Base-by-base conservation (phyloP, 139 green algal species). In the Parachlorella kessleri region DNA sequence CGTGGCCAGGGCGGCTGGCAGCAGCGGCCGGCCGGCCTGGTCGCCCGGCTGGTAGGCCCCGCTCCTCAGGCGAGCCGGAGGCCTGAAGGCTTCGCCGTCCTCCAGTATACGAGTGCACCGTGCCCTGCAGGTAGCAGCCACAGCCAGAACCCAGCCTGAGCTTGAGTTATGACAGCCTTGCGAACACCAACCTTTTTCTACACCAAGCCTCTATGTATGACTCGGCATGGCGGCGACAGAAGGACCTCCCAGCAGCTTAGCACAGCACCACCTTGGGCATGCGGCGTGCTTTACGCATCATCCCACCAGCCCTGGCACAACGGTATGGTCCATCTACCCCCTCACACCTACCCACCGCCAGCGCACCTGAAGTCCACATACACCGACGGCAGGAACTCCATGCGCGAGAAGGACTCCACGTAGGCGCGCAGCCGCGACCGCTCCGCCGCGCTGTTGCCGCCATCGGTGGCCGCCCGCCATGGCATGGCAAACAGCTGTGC, bases 371-470 rank as follows among this genome's bases (percentile, higher is more conserved):
- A 81, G 77, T 90, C 84, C 38, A 94, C 80, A 75, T 90, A 92
- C 4, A 91, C 87, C 21, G 86, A 81, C 2, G 91, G 91, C 78
- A 95, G 77, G 66, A 95, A 95, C 32, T 83, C 80, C 35, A 91
- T 78, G 53, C 80, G 67, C 14, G 92, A 75, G 37, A 90, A 88
- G 55, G 75, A 78, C 38, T 93, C 87, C 24, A 94, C 26, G 26
- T 76, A 89, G 63, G 53, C 35, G 32, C 81, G 80, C 72, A 94
- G 82, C 69, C 72, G 66, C 4, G 42, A 40, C 26, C 42, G 63
- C 55, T 72, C 81, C 40, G 67, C 72, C 0, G 39, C 40, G 0
- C 48, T 18, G 14, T 18, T 18, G 21, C 37, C 21, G 5, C 14
- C 26, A 39, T 66, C 53, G 39, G 38, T 41, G 53, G 42, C 35